Conservation (phyloP, 2,329 filamentous ascomycete genomes). For the Colletotrichum echinochloae region DNA sequence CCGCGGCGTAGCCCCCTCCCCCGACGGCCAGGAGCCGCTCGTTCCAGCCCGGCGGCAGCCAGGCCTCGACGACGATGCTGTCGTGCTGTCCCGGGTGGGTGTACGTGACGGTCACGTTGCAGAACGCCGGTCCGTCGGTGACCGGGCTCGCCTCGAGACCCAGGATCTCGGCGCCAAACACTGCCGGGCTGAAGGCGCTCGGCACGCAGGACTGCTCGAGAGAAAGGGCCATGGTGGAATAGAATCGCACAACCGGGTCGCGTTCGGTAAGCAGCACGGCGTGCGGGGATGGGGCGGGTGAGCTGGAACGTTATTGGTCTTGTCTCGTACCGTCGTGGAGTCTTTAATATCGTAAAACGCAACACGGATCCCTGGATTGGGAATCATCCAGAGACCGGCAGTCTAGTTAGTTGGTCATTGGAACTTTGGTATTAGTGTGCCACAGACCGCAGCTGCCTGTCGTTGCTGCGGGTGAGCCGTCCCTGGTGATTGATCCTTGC, state of each 20-base stretch:
- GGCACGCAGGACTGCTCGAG: constrained; percentile 6
- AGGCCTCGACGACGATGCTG: constrained; percentile 44
- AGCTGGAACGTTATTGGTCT: too few species aligned
- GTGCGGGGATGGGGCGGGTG: too few species aligned
- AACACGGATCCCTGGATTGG: too few species aligned
- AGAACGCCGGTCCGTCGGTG: constrained; percentile 22
- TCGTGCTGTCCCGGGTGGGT: constrained; percentile 39
- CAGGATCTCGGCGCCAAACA: constrained; percentile 40
- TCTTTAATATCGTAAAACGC: too few species aligned
- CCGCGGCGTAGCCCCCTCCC: constrained; percentile 47
- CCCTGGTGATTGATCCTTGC: too few species aligned
- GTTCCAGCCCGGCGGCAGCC: constrained; percentile 48
- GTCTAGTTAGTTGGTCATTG: too few species aligned
- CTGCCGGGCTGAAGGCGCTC: neutral
- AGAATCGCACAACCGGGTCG: neutral
- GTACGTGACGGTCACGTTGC: constrained; percentile 7
- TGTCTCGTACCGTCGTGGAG: too few species aligned
- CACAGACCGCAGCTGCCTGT: too few species aligned
- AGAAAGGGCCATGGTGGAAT: constrained; percentile 1
- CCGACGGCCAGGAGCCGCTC: constrained; percentile 47
- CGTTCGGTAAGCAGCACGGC: too few species aligned
- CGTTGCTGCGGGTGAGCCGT: too few species aligned
- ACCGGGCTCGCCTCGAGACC: constrained; percentile 35
- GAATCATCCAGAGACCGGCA: too few species aligned
- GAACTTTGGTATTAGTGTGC: neutral